Conservation (phyloP, 2,329 filamentous ascomycete species). For the Ascochyta viciae-villosae region DNA sequence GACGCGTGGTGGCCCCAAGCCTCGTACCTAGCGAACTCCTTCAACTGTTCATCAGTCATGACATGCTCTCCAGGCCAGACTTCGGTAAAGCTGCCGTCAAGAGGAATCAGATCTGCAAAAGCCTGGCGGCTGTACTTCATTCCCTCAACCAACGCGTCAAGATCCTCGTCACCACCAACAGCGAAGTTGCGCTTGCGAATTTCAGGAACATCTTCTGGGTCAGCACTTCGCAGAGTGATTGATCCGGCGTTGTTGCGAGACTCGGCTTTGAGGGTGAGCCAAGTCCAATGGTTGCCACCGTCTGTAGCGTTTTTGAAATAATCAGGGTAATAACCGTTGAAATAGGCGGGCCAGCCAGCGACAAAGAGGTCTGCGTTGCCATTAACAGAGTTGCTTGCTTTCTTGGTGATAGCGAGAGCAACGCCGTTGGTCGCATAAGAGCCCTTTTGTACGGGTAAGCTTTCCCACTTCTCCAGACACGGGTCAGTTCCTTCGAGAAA, state of each 20-base stretch:
- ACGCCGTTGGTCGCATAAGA: slow-evolving; percentile 61
- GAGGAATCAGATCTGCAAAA: slow-evolving; percentile 49
- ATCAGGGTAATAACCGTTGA: slow-evolving; percentile 62
- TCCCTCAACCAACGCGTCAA: slow-evolving; percentile 62
- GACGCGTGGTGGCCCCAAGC: slow-evolving; percentile 62
- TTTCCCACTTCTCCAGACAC: slow-evolving; percentile 55
- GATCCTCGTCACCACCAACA: slow-evolving; percentile 49
- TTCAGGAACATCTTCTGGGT: slow-evolving; percentile 68
- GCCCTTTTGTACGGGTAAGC: slow-evolving; percentile 47
- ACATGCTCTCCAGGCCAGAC: slow-evolving; percentile 58
- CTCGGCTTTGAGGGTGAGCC: slow-evolving; percentile 65
- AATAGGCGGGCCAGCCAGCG: slow-evolving; percentile 61
- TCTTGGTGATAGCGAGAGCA: slow-evolving; percentile 55
- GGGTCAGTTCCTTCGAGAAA: slow-evolving; percentile 49
- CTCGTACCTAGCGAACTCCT: slow-evolving; percentile 27
- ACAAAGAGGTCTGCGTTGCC: slow-evolving; percentile 61
- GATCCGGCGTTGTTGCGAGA: slow-evolving; percentile 66
- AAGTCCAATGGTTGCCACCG: slow-evolving; percentile 56
- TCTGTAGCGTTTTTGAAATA: slow-evolving; percentile 57
- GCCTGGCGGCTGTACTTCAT: slow-evolving; percentile 59
- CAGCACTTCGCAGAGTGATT: slow-evolving; percentile 64
- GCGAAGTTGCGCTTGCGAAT: slow-evolving; percentile 52
- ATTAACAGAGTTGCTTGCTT: slow-evolving; percentile 46
- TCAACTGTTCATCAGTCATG: slow-evolving; percentile 53
- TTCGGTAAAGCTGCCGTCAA: slow-evolving; percentile 55